A percentile compares a stretch with the other conserved stretches of the same genome.
phyloP scores from a whole-genome alignment of 2,329 filamentous ascomycete species.

The Plectosphaerella cucumerina region DNA sequence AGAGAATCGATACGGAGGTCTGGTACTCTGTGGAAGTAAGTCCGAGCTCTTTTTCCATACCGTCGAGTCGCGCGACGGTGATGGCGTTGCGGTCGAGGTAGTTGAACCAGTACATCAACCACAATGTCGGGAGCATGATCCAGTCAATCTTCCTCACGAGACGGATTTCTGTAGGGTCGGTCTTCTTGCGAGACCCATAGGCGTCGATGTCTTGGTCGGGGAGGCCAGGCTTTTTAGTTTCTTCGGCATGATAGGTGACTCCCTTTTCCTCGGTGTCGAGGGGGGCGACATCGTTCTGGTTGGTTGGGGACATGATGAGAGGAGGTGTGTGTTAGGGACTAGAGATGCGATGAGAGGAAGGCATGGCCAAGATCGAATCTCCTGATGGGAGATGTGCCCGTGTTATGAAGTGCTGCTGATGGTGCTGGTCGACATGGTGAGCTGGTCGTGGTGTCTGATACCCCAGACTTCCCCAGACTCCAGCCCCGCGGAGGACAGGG shows the following conservation, averaged over 20 bases:
- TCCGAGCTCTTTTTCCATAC: slow-evolving; percentile 16
- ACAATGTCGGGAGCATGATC: slow-evolving; percentile 24
- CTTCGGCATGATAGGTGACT: not conserved
- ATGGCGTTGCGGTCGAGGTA: slow-evolving; percentile 17
- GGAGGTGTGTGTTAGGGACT: not conserved
- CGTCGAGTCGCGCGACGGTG: slow-evolving; percentile 21
- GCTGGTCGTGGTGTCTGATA: not conserved
- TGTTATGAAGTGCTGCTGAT: not conserved
- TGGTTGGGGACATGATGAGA: not conserved
- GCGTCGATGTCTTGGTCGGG: slow-evolving; percentile 19
- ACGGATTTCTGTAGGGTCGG: slow-evolving; percentile 30
- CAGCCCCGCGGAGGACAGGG: not conserved
- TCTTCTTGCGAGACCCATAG: slow-evolving; percentile 30
- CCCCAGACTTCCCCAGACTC: not conserved
- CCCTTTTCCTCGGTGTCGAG: not conserved
- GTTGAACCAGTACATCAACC: slow-evolving; percentile 19
- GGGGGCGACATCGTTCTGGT: not conserved
- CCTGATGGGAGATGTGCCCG: not conserved
- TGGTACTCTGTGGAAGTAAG: slow-evolving; percentile 23
- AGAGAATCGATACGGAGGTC: slow-evolving; percentile 31
- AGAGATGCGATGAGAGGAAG: not conserved
- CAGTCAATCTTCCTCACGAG: slow-evolving; percentile 31
- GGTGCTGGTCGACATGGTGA: not conserved
- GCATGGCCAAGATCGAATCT: not conserved
- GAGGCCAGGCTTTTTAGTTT: not conserved